Evolutionary conservation across 768 basidiomycete species (phyloP), one percentile per base, ranked within the genome.

Genomic region (Boletus rubescentipes): DNA sequence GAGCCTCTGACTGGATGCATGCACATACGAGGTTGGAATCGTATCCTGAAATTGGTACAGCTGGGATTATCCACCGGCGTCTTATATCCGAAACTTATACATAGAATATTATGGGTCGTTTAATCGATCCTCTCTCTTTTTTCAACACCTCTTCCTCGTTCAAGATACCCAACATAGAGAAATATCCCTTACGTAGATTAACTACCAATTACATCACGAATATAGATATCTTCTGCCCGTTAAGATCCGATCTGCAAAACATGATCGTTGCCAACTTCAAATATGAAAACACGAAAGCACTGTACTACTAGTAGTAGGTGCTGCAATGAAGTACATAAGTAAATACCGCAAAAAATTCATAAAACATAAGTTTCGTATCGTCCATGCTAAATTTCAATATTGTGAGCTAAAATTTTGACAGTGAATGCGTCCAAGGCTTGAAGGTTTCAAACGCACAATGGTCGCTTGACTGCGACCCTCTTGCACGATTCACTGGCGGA

Each of bases 401-500:
- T 12, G 31, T 38, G 18, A 42, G 9, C 9, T 38, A 43, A 43
- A 9, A 12, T 15, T 38, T 32, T n/a, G 9, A 20, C 20, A 20
- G 9, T 0, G 9, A 16, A 39, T 57, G 40, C 21, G 38, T 43
- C 40, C 37, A 18, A 30, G 9, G 11, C n/a, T n/a, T n/a, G n/a
- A n/a, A 26, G 6, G 32, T 15, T 38, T 61, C 38, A 66, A 42
- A 53, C 14, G 34, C 55, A 57, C 4, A 61, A 46, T 48, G 62
- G 55, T 44, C 65, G 59, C 49, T 66, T 66, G 40, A 50, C 50
- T 10, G 53, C 30, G 31, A 20, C 37, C 11, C 45, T 56, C 43
- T 57, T 58, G 46, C 46, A 56, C 2, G 44, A 20, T 51, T 40
- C 61, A 2, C n/a, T n/a, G n/a, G n/a, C n/a, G n/a, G 59, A 18